Percentiles rank a stretch among this genome's conserved stretches.
phyloP scores from a whole-genome alignment of 2,329 filamentous ascomycete species.

The Colletotrichum tabaci region DNA sequence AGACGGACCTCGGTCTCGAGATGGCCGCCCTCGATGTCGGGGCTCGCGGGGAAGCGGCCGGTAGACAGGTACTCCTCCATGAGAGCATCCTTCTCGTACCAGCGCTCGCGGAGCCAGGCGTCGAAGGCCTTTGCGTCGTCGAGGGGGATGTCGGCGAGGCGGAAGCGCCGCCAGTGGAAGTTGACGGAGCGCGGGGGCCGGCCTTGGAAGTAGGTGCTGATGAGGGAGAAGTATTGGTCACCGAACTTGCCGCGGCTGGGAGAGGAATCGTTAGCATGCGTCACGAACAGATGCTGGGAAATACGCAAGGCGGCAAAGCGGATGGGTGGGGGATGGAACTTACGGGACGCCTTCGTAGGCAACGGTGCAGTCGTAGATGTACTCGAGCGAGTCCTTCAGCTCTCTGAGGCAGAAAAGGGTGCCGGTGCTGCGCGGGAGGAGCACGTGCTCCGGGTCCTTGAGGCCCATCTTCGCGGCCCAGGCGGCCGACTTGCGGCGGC shows the following conservation, averaged over 20 bases:
- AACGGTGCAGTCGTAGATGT: slow-evolving; percentile 93
- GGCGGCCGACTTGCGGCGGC: slow-evolving; percentile 76
- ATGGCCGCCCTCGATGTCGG: slow-evolving; percentile 58
- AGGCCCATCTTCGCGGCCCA: slow-evolving; percentile 85
- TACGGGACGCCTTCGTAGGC: slow-evolving; percentile 95
- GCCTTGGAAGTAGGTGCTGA: slow-evolving; percentile 90
- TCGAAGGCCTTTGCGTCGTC: slow-evolving; percentile 83
- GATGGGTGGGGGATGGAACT: slow-evolving; percentile 57
- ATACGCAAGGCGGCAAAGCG: neutral
- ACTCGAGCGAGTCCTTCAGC: slow-evolving; percentile 81
- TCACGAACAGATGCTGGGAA: neutral
- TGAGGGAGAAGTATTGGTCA: slow-evolving; percentile 91
- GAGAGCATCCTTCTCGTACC: slow-evolving; percentile 92
- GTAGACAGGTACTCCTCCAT: slow-evolving; percentile 86
- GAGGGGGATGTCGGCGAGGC: slow-evolving; percentile 84
- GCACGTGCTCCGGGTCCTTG: slow-evolving; percentile 79
- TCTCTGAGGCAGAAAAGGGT: slow-evolving; percentile 85
- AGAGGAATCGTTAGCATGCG: slow-evolving; percentile 7
- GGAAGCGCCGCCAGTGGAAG: slow-evolving; percentile 94
- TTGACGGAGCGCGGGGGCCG: slow-evolving; percentile 95
- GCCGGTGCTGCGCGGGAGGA: slow-evolving; percentile 86
- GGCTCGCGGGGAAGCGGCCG: slow-evolving; percentile 80
- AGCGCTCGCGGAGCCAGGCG: slow-evolving; percentile 85
- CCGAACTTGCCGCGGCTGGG: slow-evolving; percentile 82
- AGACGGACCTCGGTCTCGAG: slow-evolving; percentile 73